Percentiles rank a stretch among this genome's conserved stretches.
phyloP scores from a whole-genome alignment of 1,284 basidiomycete species.

The Laetiporus sulphureus region DNA sequence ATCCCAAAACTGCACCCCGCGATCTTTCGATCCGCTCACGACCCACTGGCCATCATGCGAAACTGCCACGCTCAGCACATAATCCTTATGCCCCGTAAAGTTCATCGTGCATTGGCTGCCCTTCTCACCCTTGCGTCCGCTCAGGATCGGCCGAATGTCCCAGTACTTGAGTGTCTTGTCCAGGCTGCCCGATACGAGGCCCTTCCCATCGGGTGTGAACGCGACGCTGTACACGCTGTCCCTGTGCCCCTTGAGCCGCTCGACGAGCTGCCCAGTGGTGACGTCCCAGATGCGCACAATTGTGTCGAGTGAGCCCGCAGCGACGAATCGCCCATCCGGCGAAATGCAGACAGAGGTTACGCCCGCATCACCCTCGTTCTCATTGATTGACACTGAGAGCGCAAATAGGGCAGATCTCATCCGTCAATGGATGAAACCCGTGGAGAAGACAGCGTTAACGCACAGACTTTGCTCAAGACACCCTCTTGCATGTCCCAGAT shows the following conservation, averaged over 20 bases:
- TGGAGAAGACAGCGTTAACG: too few relatives aligned
- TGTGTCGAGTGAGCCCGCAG: constrained; percentile 70
- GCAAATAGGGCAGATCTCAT: too few relatives aligned
- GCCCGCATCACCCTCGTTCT: constrained; percentile 51
- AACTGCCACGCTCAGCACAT: constrained; percentile 58
- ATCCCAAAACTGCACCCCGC: constrained; percentile 76
- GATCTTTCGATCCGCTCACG: constrained; percentile 74
- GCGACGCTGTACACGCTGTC: constrained; percentile 75
- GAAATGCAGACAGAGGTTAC: constrained; percentile 63
- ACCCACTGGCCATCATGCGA: constrained; percentile 72
- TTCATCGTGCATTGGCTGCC: constrained; percentile 51
- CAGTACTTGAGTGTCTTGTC: constrained; percentile 75
- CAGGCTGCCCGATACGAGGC: constrained; percentile 62
- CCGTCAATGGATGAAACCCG: too few relatives aligned
- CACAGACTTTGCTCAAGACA: constrained; percentile 34
- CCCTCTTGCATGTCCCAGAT: constrained; percentile 78
- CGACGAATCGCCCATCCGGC: constrained; percentile 62
- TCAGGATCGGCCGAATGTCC: constrained; percentile 42
- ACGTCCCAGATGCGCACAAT: constrained; percentile 73
- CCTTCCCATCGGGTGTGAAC: constrained; percentile 68
- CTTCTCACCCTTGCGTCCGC: constrained; percentile 27
- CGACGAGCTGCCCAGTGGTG: constrained; percentile 57
- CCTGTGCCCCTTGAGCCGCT: constrained; percentile 66
- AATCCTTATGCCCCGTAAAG: constrained; percentile 69
- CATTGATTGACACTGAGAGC: constrained; percentile 29